Base-by-base conservation (phyloP, 371 early-diverging fungal genomes). In the Sanchytrium tribonematis region DNA sequence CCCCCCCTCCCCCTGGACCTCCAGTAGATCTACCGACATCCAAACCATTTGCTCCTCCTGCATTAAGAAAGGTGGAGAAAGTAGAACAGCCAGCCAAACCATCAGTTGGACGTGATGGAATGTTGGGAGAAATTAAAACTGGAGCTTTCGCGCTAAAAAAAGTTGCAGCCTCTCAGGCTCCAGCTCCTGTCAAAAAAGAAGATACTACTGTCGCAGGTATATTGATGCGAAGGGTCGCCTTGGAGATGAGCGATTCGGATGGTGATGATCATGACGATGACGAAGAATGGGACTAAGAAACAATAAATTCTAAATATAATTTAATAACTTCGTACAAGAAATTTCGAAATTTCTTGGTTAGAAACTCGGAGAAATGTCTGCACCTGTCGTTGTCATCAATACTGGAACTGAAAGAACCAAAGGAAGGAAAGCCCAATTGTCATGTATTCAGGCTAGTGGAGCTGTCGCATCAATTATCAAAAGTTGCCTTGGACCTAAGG, bases 401-500 rank as follows among this genome's bases (percentile, higher is more conserved):
- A 48, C 48, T 12, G 48, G 48, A 48, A 48, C 48, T 12, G 48
- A 48, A 48, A 48, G 48, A 48, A 48, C 48, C 48, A 48, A 48
- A 48, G 48, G 48, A 5, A 48, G 48, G 22, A 48, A 48, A 48
- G 48, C 48, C 48, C 48, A 48, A 48, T 48, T 48, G 48, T 48
- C 48, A 12, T 48, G 48, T 48, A 48, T 48, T 48, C 48, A 48
- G 22, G 48, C 48, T 48, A 48, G 48, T 48, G 22, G 48, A 5
- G 48, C 94, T 29, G 90, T 98, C 31, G 86, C 96, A 30, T 96
- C 95, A 78, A 89, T 99, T 74, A 93, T 98, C 75, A 92, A 93
- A 74, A 97, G 98, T 32, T 98, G 97, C 80, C 85, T 99, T 66
- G 99, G 99, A 32, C 99, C 99, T 29, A 86, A 91, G 68, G 90